phyloP scores from a whole-genome alignment of 2,329 filamentous ascomycete species.

The Epichloe amarillans region DNA sequence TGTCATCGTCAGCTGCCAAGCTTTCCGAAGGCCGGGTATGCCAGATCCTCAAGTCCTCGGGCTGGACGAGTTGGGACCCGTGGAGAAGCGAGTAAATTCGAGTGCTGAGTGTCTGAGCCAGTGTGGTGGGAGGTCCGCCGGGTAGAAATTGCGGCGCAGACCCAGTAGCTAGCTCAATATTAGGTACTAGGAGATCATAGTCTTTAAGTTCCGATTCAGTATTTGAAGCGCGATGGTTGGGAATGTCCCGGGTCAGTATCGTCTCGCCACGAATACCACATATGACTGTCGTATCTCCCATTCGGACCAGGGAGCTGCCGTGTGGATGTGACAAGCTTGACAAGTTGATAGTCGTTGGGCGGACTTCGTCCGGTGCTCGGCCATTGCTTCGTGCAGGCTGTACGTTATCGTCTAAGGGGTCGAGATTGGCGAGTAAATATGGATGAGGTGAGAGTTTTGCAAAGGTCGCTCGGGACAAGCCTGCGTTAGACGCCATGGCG shows the following conservation, averaged over 20 bases:
- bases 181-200: conserved; percentile 74
- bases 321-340: conserved; percentile 80
- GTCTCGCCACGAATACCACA: conserved; percentile 85
- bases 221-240: conserved; percentile 42
- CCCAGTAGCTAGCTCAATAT: conserved; percentile 84
- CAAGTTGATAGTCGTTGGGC: conserved; percentile 63
- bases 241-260: conserved; percentile 60
- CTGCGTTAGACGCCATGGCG: conserved; percentile 20
- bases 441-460: conserved; percentile 81
- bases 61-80: conserved; percentile 51
- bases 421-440: conserved; percentile 80
- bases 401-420: conserved; percentile 36
- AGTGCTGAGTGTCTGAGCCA: conserved; percentile 77
- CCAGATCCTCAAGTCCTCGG: conserved; percentile 60
- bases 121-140: conserved; percentile 62
- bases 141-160: conserved; percentile 78
- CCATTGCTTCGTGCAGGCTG: conserved; percentile 65
- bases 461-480: conserved; percentile 55
- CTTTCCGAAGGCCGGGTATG: conserved; percentile 39
- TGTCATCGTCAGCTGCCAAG: conserved; percentile 30
- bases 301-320: conserved; percentile 76
- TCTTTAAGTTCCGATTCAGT: conserved; percentile 37
- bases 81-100: conserved; percentile 66
- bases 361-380: conserved; percentile 55
- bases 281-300: conserved; percentile 87